A percentile compares a stretch with the other conserved stretches of the same genome.
These are phyloP conservation scores for Pyrenophora graminea DNA, from an alignment of 2,329 filamentous ascomycete genomes.

Conservation along the genomic window DNA sequence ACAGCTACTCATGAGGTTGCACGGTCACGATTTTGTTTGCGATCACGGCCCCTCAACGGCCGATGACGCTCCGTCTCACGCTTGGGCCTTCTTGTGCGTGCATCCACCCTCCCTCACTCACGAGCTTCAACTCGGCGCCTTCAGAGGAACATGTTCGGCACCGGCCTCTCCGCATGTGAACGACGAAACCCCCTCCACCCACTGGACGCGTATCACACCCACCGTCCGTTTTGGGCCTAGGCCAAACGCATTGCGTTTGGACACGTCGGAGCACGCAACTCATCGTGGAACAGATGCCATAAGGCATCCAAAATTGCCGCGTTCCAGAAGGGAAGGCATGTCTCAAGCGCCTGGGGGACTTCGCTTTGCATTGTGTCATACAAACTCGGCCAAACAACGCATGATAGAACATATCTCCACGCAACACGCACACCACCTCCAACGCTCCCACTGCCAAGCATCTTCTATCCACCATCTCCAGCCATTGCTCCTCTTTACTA, in stretches of 20 bases:
- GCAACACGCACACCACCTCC: no score
- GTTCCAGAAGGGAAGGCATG: not conserved
- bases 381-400: no score
- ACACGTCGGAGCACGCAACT: conserved; percentile 4
- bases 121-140: not conserved
- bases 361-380: not conserved
- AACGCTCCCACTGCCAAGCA: no score
- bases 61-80: conserved; percentile 26
- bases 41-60: conserved; percentile 22
- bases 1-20: conserved; percentile 9
- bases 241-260: conserved; percentile 6
- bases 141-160: not conserved
- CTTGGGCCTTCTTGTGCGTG: not conserved
- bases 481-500: not conserved
- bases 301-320: not conserved
- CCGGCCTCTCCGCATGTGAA: not conserved
- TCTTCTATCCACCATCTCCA: no score
- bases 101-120: not conserved
- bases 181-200: not conserved
- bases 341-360: not conserved
- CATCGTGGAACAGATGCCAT: not conserved
- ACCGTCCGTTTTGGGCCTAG: not conserved
- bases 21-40: conserved; percentile 19
- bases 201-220: not conserved
- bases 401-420: no score